Percentiles rank a stretch among this genome's conserved stretches.
Conservation (phyloP, 192 early-diverging fungal species). For the Gryganskiella cystojenkinii region DNA sequence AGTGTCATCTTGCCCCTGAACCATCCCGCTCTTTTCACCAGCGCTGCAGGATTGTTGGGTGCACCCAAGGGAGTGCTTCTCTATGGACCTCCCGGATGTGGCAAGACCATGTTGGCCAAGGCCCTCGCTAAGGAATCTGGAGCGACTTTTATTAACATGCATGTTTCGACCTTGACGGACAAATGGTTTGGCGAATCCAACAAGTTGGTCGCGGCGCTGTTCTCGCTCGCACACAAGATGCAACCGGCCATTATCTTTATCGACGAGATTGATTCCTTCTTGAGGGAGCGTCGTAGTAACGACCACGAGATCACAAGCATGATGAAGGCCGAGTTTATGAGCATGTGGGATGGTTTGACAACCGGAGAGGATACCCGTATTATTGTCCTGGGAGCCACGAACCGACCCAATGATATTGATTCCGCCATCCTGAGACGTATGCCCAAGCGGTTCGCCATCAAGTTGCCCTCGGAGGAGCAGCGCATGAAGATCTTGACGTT, state of each 20-base stretch:
- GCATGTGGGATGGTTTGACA: constrained; percentile 97
- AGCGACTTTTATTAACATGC: constrained; percentile 98
- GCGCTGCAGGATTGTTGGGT: constrained; percentile 85
- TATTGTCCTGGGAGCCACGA: constrained; percentile 93
- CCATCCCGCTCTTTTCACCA: constrained; percentile 92
- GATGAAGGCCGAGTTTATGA: constrained; percentile 99
- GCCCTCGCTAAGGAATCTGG: constrained; percentile 97
- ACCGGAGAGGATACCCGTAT: constrained; percentile 73
- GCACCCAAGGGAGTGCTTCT: constrained; percentile 95
- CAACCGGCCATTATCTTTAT: constrained; percentile 98
- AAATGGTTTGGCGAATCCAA: constrained; percentile 99
- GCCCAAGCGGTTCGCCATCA: constrained; percentile 94
- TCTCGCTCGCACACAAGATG: constrained; percentile 93
- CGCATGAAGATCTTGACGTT: constrained; percentile 84
- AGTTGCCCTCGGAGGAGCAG: constrained; percentile 86
- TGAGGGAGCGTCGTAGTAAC: constrained; percentile 85
- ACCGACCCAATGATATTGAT: constrained; percentile 98
- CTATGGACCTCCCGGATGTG: constrained; percentile 96
- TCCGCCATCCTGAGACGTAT: constrained; percentile 96
- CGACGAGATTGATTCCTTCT: constrained; percentile 98
- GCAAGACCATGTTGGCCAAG: constrained; percentile 99
- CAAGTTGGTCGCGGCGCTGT: constrained; percentile 92
- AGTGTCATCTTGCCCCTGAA: constrained; percentile 96
- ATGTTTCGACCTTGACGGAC: constrained; percentile 95
- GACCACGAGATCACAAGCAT: constrained; percentile 98